A percentile compares a stretch with the other conserved stretches of the same genome.
Conservation (phyloP, 75 land plant genomes). For the Picea sitchensis region DNA sequence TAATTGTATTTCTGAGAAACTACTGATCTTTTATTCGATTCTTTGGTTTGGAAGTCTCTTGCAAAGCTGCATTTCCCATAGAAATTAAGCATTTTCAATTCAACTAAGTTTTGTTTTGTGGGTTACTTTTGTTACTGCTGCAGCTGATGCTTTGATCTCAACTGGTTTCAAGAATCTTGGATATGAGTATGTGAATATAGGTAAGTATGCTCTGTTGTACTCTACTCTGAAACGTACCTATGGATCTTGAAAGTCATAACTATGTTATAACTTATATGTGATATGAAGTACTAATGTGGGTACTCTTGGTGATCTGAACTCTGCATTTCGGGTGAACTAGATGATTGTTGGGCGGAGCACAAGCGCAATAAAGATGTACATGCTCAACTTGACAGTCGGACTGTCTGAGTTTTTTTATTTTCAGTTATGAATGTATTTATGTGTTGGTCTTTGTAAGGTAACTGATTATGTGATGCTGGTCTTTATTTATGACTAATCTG, state of each 20-base stretch:
- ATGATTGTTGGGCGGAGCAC: constrained; percentile 56
- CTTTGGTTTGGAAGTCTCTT: background rate
- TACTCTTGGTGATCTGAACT: constrained; percentile 3
- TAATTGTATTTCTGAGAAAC: background rate
- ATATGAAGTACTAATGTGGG: background rate
- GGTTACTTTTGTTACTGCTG: background rate
- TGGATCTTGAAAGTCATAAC: background rate
- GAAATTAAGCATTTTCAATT: background rate
- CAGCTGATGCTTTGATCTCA: constrained; percentile 92
- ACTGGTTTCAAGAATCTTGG: constrained; percentile 68
- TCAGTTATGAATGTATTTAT: background rate
- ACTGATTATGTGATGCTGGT: constrained; percentile 5
- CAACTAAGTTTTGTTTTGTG: background rate
- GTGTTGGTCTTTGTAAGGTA: background rate
- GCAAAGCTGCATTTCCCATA: background rate
- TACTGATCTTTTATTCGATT: background rate
- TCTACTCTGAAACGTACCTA: background rate
- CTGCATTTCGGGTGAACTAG: constrained; percentile 11
- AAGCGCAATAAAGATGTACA: constrained; percentile 37
- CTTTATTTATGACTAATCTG: background rate
- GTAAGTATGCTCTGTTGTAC: constrained; percentile 15
- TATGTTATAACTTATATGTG: background rate
- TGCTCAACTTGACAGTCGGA: background rate
- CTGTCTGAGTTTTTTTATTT: background rate
- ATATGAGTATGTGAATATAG: constrained; percentile 76